Base-by-base conservation (phyloP, 2,329 filamentous ascomycete genomes). In the Arthroderma uncinatum region DNA sequence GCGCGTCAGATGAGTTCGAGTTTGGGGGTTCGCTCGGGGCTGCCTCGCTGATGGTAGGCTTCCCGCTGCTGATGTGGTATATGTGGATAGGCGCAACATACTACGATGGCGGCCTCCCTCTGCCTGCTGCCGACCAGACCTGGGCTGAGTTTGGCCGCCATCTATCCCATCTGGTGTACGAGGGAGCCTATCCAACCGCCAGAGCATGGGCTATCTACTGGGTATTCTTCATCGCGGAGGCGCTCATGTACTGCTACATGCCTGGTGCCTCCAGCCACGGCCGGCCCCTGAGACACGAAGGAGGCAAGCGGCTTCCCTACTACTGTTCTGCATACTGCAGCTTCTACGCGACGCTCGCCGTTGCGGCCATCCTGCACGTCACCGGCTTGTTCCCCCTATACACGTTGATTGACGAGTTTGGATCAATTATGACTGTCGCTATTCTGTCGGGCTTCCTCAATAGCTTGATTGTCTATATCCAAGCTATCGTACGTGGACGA, bases 21-120 rank as follows among this genome's bases (percentile, higher is more conserved):
- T 98, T 97, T 68, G 92, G 92, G 62, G 93, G 93, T 58, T 84
- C 88, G 2, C 69, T 80, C 14, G 92, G 93, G 57, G 86, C 91
- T 42, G 74, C 80, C 14, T 76, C 81, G 63, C 89, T 96, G 82
- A 97, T 97, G 89, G 79, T 90, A 61, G 83, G 86, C 47, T 98
- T 97, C 73, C 93, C 93, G n/a, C 61, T 85, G 40, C 80, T 98
- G 65, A 97, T 97, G 92, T 96, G 89, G 81, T 97, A 96, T 76
- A 95, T 98, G 91, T 97, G 91, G 91, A 85, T 95, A 71, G 93
- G 93, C 53, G 87, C 92, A 34, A 91, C 85, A 54, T 95, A 92
- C 75, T 97, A 96, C 74, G 78, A 89, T 68, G 92, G 92, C 64
- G 84, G 87, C 62, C 78, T 94, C 54, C 93, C 93, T n/a, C 74